A percentile compares a stretch with the other conserved stretches of the same genome.
Evolutionary conservation across 164 flowering plant genomes (phyloP).

Genomic region (Annona squamosa): DNA sequence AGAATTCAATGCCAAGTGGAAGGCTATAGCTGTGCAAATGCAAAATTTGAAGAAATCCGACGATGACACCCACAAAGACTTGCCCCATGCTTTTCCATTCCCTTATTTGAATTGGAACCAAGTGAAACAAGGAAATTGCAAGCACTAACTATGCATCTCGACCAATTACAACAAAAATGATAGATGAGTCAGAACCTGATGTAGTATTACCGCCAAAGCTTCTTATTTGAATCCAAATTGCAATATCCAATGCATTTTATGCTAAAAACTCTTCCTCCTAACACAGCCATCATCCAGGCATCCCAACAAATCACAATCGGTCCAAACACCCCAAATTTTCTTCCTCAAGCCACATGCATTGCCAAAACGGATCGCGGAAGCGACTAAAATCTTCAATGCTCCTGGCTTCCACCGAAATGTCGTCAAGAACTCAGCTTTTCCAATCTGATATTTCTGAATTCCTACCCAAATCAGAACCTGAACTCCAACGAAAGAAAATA

Average conservation of each 20-base stretch:
- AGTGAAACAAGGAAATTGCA: neutral
- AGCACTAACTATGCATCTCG: neutral
- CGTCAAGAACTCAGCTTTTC: neutral
- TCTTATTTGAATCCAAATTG: neutral
- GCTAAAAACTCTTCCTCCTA: neutral
- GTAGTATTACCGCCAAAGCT: neutral
- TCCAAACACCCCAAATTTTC: neutral
- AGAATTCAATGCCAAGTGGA: neutral
- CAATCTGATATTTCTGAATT: neutral
- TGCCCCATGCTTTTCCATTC: neutral
- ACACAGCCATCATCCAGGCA: neutral
- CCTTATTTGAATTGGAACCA: neutral
- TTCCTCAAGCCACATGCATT: neutral
- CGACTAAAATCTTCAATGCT: neutral
- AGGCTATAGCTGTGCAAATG: neutral
- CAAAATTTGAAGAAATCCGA: neutral
- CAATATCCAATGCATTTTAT: neutral
- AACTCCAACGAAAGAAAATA: neutral
- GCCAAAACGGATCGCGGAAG: neutral
- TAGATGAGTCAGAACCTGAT: neutral
- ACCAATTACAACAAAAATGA: neutral
- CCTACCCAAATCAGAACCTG: neutral
- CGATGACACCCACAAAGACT: neutral
- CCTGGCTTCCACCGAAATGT: neutral
- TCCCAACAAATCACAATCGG: neutral